Percentiles rank a stretch among this genome's conserved stretches.
Evolutionary conservation across 2,329 filamentous ascomycete species (phyloP).

Genomic region (Colletotrichum lupini): DNA sequence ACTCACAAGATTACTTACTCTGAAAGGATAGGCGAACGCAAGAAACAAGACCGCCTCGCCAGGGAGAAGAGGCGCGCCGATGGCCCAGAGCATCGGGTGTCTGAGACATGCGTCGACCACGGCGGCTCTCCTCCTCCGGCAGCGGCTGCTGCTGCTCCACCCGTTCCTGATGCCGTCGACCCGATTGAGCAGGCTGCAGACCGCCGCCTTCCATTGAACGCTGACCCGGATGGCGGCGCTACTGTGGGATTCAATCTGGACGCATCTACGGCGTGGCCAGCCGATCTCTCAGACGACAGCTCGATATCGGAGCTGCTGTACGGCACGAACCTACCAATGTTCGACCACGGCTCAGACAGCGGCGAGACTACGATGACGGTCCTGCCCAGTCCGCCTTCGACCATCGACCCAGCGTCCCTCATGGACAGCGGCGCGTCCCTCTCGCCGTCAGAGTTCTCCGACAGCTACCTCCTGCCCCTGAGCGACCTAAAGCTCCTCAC

Average conservation of each 20-base stretch:
- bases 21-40: constrained; percentile 41
- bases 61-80: constrained; percentile 7
- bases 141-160: background rate
- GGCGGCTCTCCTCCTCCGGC: background rate
- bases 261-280: background rate
- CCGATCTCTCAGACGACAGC: constrained; percentile 13
- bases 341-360: background rate
- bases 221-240: constrained; percentile 11
- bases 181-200: constrained; percentile 9
- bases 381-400: constrained; percentile 8
- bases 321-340: background rate
- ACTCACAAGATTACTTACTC: background rate
- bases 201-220: background rate
- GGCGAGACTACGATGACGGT: background rate
- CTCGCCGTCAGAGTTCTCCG: constrained; percentile 46
- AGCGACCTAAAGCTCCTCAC: constrained; percentile 60
- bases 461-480: constrained; percentile 61
- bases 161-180: background rate
- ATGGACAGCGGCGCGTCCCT: constrained; percentile 9
- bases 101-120: constrained; percentile 13
- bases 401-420: constrained; percentile 30
- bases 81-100: background rate
- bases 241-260: constrained; percentile 18
- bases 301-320: constrained; percentile 11
- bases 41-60: constrained; percentile 36